These are phyloP conservation scores for Musa troglodytarum DNA, from an alignment of 176 grass and related monocot genomes.

Conservation along the genomic window DNA sequence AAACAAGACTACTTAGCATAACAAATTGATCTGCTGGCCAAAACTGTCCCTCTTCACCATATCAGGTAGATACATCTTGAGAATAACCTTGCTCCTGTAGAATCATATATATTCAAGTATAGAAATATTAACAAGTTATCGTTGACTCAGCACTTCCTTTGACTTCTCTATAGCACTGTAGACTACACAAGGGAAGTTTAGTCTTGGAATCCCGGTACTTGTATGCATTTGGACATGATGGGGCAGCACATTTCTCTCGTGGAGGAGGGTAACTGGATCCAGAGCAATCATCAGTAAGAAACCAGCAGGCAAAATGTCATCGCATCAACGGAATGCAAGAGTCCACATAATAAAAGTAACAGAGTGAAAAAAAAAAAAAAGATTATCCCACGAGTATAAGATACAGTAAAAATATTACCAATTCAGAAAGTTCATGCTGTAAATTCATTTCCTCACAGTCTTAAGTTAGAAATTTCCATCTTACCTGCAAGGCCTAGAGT, in stretches of 20 bases:
- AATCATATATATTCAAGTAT: background rate
- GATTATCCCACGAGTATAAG: background rate
- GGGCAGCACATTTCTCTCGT: slow-evolving; percentile 88
- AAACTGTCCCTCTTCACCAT: too few relatives aligned
- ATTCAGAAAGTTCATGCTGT: too few relatives aligned
- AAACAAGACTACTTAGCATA: background rate
- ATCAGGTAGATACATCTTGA: too few relatives aligned
- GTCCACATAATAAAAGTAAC: slow-evolving; percentile 15
- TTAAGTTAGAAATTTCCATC: background rate
- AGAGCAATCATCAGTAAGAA: slow-evolving; percentile 17
- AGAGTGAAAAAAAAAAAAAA: background rate
- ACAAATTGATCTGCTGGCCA: background rate
- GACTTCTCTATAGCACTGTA: slow-evolving; percentile 80
- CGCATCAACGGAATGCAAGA: background rate
- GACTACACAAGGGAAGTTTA: slow-evolving; percentile 76
- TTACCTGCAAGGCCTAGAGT: slow-evolving; percentile 52
- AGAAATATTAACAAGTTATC: slow-evolving; percentile 37
- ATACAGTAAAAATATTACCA: too few relatives aligned
- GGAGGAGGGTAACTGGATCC: slow-evolving; percentile 81
- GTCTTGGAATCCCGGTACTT: slow-evolving; percentile 91
- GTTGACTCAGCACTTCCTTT: slow-evolving; percentile 33
- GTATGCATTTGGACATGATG: slow-evolving; percentile 73
- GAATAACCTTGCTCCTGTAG: background rate
- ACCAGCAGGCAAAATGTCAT: background rate
- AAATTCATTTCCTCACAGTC: too few relatives aligned